Evolutionary conservation across 371 early-diverging fungal genomes (phyloP), one percentile per base, ranked within the genome.

Genomic region (Syncephalastrum contaminatum): DNA sequence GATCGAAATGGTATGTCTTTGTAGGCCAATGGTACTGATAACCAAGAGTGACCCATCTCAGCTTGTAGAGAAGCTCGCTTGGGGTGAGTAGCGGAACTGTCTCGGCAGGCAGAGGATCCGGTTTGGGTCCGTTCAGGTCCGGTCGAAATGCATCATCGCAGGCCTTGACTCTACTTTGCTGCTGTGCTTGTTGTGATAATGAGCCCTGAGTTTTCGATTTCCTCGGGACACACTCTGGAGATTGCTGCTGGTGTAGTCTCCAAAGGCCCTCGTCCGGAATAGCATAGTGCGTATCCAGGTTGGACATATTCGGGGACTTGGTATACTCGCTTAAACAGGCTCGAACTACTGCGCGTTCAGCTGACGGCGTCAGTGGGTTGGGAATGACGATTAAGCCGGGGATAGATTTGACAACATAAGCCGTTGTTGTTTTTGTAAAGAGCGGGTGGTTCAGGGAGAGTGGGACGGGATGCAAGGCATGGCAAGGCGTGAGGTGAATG

Each of bases 11-110:
- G 60, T 89, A 94, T 7, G 78, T 80, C 58, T 93, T 92, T 13
- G 83, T 85, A 0, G 88, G 75, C 98, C 98, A 97, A 67, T 95
- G 88, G 72, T 96, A 97, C 68, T 95, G 93, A 67, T 86, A 84
- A 7, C 96, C 96, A 19, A 96, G 67, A 6, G 92, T 93, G 36
- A 88, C 80, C 98, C 97, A 97, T 7, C 96, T 82, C 69, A 91
- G 69, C 46, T 80, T 80, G 13, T 72, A 67, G 2, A 88, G 13
- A n/a, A 86, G 72, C 52, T 80, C 68, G 14, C 68, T 62, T 12
- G 84, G 72, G 36, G 74, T 67, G 10, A 82, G 48, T 14, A 72
- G 45, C 7, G 69, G 70, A 0, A 76, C 71, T 6, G 74, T 67
- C 0, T 66, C 51, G 4, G 75, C 70, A 3, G 72, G 73, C 21